Conservation (phyloP, 306 rosid species). For the Erythrophleum fordii region DNA sequence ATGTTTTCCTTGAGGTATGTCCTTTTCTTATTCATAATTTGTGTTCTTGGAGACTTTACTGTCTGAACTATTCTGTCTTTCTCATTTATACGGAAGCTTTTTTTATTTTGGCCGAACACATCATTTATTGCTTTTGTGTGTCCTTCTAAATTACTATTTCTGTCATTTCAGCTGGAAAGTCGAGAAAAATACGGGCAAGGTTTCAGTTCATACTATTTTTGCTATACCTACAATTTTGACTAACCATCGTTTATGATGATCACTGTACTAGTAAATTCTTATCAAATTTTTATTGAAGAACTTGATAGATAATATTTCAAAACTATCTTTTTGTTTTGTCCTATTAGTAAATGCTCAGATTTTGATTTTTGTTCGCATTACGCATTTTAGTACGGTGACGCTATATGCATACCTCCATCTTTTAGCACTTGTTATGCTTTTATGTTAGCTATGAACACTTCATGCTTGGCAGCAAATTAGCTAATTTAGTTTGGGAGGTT, state of each 20-base stretch:
- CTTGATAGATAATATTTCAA: too few species aligned
- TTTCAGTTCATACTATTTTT: conserved; percentile 38
- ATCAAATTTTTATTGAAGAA: too few species aligned
- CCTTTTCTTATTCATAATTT: conserved; percentile 25
- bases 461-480: too few species aligned
- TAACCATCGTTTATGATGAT: not conserved
- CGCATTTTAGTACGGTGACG: too few species aligned
- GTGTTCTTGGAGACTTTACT: not conserved
- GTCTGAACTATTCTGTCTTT: not conserved
- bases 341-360: too few species aligned
- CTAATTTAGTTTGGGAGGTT: too few species aligned
- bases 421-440: too few species aligned
- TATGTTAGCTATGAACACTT: too few species aligned
- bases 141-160: conserved; percentile 5
- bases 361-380: too few species aligned
- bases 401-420: too few species aligned
- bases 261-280: conserved; percentile 16
- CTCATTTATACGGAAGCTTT: not conserved
- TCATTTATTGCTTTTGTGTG: not conserved
- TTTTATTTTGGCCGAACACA: not conserved
- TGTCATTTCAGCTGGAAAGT: conserved; percentile 41
- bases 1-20: conserved; percentile 44
- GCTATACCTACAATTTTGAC: conserved; percentile 31
- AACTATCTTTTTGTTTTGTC: too few species aligned
- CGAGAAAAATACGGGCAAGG: conserved; percentile 34